phyloP scores from a whole-genome alignment of 1,284 basidiomycete genomes.

The Ceratobasidium sp. region DNA sequence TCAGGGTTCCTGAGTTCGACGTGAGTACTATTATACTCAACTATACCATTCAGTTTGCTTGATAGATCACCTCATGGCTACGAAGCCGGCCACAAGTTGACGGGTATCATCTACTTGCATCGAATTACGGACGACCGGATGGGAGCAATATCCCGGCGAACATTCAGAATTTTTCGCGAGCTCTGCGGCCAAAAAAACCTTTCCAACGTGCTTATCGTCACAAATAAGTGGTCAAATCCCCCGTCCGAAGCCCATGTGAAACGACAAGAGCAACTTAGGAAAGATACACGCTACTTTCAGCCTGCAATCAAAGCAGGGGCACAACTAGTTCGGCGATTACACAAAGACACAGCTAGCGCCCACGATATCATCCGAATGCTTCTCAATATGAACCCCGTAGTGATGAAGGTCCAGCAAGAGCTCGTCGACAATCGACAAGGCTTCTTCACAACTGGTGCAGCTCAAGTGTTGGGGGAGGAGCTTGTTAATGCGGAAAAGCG shows the following conservation, averaged over 20 bases:
- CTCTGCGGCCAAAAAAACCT: constrained; percentile 44
- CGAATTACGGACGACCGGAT: constrained; percentile 48
- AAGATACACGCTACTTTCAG: constrained; percentile 11
- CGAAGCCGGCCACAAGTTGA: background rate
- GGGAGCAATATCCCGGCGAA: constrained; percentile 22
- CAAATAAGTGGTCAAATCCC: constrained; percentile 53
- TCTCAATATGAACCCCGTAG: background rate
- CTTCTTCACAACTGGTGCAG: constrained; percentile 20
- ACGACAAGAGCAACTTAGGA: constrained; percentile 7
- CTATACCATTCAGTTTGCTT: background rate
- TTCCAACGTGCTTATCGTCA: constrained; percentile 53
- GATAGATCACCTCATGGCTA: background rate
- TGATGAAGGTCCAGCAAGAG: constrained; percentile 30
- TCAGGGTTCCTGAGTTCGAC: background rate
- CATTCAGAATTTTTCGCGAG: constrained; percentile 41
- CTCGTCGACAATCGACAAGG: constrained; percentile 4
- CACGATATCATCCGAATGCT: constrained; percentile 30
- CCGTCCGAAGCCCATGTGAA: background rate
- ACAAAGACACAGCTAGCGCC: constrained; percentile 3
- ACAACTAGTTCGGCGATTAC: background rate
- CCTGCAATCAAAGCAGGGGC: constrained; percentile 17
- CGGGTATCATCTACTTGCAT: constrained; percentile 48
- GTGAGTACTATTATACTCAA: background rate
- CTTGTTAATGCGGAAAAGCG: constrained; percentile 1
- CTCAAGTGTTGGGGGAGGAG: constrained; percentile 1